Evolutionary conservation across 768 basidiomycete genomes (phyloP).

Genomic region (Suillus bovinus): DNA sequence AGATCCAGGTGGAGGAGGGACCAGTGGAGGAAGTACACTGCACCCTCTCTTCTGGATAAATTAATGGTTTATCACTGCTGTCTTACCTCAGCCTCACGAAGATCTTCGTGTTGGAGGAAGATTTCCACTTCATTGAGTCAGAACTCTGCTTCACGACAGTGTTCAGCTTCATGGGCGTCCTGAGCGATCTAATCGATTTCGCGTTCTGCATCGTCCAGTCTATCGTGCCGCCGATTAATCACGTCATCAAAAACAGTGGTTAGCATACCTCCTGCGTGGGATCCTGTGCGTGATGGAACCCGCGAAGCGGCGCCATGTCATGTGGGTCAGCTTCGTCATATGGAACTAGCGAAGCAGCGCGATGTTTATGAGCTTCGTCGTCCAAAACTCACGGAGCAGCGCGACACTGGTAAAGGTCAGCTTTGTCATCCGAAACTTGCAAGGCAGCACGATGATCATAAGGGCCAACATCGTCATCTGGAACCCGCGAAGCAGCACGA

Average conservation of each 20-base stretch:
- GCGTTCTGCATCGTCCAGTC: slow-evolving; percentile 55
- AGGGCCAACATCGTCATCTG: no score
- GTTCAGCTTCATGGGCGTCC: slow-evolving; percentile 59
- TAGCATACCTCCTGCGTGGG: slow-evolving; percentile 19
- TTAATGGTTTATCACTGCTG: slow-evolving; percentile 32
- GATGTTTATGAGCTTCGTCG: no score
- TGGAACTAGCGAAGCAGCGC: neutral
- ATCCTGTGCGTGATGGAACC: slow-evolving; percentile 16
- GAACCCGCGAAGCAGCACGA: neutral
- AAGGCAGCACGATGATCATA: no score
- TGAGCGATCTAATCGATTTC: slow-evolving; percentile 48
- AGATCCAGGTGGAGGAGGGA: slow-evolving; percentile 15
- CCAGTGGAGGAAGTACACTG: slow-evolving; percentile 22
- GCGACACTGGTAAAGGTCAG: no score
- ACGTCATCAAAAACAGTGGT: slow-evolving; percentile 41
- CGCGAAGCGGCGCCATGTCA: slow-evolving; percentile 6
- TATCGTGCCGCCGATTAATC: slow-evolving; percentile 47
- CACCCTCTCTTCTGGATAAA: slow-evolving; percentile 31
- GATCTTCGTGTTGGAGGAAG: slow-evolving; percentile 59
- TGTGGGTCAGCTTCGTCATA: slow-evolving; percentile 6
- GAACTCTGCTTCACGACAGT: slow-evolving; percentile 64
- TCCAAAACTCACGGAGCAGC: no score
- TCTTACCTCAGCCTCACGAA: slow-evolving; percentile 56
- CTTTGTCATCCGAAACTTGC: no score
- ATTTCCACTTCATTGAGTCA: slow-evolving; percentile 62